These are phyloP conservation scores for Exophiala phaeomuriformis DNA, from an alignment of 2,329 filamentous ascomycete species.

Conservation along the genomic window DNA sequence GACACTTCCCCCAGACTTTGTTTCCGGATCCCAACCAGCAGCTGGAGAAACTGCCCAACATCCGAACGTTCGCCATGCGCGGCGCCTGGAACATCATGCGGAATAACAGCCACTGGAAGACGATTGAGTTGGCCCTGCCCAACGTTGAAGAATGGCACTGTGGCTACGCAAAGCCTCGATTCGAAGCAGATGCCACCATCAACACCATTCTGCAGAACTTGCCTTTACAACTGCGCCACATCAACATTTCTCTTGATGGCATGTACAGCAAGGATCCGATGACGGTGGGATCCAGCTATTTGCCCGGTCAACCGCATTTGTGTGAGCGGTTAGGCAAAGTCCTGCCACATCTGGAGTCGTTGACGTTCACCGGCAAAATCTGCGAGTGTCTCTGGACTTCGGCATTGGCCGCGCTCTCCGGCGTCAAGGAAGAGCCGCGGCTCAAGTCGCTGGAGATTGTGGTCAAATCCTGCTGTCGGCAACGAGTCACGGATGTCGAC, in stretches of 20 bases:
- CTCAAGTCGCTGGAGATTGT: slow-evolving; percentile 64
- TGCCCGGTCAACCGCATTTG: slow-evolving; percentile 47
- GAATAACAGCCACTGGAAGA: slow-evolving; percentile 54
- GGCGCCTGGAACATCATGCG: slow-evolving; percentile 73
- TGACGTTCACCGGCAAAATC: slow-evolving; percentile 65
- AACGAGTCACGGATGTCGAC: slow-evolving; percentile 22
- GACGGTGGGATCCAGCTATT: slow-evolving; percentile 37
- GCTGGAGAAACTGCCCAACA: slow-evolving; percentile 46
- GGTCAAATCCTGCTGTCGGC: slow-evolving; percentile 66
- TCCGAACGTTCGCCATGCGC: slow-evolving; percentile 63
- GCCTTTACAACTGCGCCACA: slow-evolving; percentile 52
- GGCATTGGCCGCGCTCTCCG: slow-evolving; percentile 46
- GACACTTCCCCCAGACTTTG: slow-evolving; percentile 43
- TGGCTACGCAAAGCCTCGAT: slow-evolving; percentile 61
- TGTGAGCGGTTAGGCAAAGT: slow-evolving; percentile 57
- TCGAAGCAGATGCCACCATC: slow-evolving; percentile 65
- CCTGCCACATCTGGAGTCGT: slow-evolving; percentile 56
- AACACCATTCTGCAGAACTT: slow-evolving; percentile 54
- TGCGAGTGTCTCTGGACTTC: slow-evolving; percentile 62
- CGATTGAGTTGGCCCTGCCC: slow-evolving; percentile 56
- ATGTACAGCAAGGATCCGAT: slow-evolving; percentile 58
- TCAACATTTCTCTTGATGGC: slow-evolving; percentile 63
- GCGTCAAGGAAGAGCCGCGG: slow-evolving; percentile 35
- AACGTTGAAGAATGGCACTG: slow-evolving; percentile 53
- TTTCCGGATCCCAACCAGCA: slow-evolving; percentile 27